Conservation (phyloP, 352 stramenopile genomes). For the Paralagenidium karlingii region DNA sequence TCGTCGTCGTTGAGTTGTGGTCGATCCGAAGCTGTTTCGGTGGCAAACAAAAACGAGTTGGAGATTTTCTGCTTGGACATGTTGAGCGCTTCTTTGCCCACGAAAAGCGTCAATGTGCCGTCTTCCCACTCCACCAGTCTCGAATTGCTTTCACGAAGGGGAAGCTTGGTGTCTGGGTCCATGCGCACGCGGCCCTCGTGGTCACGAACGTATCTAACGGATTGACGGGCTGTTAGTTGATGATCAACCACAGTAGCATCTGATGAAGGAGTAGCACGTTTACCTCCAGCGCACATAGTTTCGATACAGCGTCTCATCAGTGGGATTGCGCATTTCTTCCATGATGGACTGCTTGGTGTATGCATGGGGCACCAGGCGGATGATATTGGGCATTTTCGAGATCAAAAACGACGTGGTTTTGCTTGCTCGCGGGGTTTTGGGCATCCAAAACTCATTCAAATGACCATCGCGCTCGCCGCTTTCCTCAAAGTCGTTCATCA, state of each 20-base stretch:
- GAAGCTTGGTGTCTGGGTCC: conserved; percentile 39
- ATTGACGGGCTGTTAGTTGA: background rate
- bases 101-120: conserved; percentile 76
- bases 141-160: conserved; percentile 60
- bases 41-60: conserved; percentile 80
- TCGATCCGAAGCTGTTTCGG: conserved; percentile 17
- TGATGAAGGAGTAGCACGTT: background rate
- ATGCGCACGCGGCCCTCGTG: conserved; percentile 42
- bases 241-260: too few relatives aligned
- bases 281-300: conserved; percentile 80
- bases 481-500: conserved; percentile 17
- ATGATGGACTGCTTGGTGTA: conserved; percentile 66
- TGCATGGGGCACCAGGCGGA: conserved; percentile 60
- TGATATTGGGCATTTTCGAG: conserved; percentile 78
- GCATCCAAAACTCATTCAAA: conserved; percentile 57
- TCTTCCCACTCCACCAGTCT: conserved; percentile 83
- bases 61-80: conserved; percentile 76
- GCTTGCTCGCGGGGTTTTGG: conserved; percentile 53
- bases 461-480: conserved; percentile 15
- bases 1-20: conserved; percentile 19
- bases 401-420: conserved; percentile 54
- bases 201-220: conserved; percentile 33
- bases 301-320: conserved; percentile 73
- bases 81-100: conserved; percentile 69
- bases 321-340: conserved; percentile 73